Evolutionary conservation across 2,329 filamentous ascomycete genomes (phyloP), one percentile per base, ranked within the genome.

Genomic region (Colletotrichum sp.): DNA sequence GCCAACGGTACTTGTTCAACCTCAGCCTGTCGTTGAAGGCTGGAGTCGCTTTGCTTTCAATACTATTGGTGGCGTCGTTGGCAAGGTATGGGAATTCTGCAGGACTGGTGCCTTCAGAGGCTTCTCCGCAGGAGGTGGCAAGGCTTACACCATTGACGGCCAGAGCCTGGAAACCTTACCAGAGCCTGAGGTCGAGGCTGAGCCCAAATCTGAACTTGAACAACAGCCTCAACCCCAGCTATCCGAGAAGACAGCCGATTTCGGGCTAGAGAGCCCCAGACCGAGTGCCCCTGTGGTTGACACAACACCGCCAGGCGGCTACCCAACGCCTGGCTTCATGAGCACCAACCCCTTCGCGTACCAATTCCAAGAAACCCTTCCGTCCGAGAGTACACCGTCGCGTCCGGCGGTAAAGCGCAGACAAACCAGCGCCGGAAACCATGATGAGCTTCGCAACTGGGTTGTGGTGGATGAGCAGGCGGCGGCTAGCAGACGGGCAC

Each of bases 1-100:
- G 12, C 80, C 82, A 10, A 84, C 81, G 22, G 80, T 82, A 22
- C 81, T 86, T 3, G 83, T 85, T 76, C 78, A 78, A 43, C 81
- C 84, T 13, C 79, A 83, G 18, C 80, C 83, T 8, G 77, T 80
- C 4, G 79, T 79, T 1, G 83, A 84, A 16, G 86, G 88, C 48
- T 94, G 92, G 93, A 89, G 90, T 34, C 86, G 87, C 22, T 84
- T 91, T 65, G 90, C 94, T 7, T 86, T 95, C 36, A 90, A 86
- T 55, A 88, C 94, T 0, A 88, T 95, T 9, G 92, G 92, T 2
- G 91, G 89, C 32, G 91, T 94, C 5, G 91, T 94, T 2, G 94
- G 95, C 22, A 96, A 93, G 80, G 92, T 98, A 1, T 96, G 95
- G 90, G 91, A 96, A 79, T 97, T 98, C 80, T 98, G 96, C 86